Evolutionary conservation across 75 land plant genomes (phyloP), one percentile per base, ranked within the genome.

Genomic region (Pinus albicaulis): DNA sequence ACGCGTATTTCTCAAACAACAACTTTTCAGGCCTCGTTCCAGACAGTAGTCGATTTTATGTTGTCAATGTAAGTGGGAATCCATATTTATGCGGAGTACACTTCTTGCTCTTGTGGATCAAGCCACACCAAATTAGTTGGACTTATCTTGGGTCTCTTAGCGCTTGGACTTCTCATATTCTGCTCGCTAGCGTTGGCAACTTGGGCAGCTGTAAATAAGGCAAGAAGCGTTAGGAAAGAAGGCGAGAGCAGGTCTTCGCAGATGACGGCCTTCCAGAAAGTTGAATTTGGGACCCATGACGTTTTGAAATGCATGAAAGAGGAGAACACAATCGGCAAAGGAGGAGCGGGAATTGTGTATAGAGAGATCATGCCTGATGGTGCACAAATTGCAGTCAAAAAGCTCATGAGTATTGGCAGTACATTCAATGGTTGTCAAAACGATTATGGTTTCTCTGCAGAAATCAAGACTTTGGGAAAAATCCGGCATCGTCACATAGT

Each of bases 331-430:
- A 90, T 93, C 16, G 95, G 92, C 0, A 89, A 86, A 80, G 95
- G 95, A 22, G 95, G 92, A 13, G 90, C 95, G 1, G 95, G 95
- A 14, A 86, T 87, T 53, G 95, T 93, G 7, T 93, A 93, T 87
- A 93, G 88, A 75, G 95, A 92, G 3, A 2, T 79, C 34, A 83
- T 84, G 80, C 83, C 88, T 0, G 76, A 83, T 65, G 98, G 96
- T 15, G 77, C 70, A 11, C 88, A 86, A 60, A 79, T 95, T 38
- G 98, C 96, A 4, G 95, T 93, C 36, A 95, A 95, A 57, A 91
- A 89, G 61, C 88, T 89, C 15, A 71, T 83, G n/a, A 81, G 81
- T 0, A 53, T 78, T 78, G n/a, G n/a, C n/a, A n/a, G n/a, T n/a
- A n/a, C n/a, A n/a, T n/a, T n/a, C n/a, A n/a, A n/a, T 52, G 74